Evolutionary conservation across 331 rosid genomes (phyloP), one percentile per base, ranked within the genome.

Genomic region (Malus hybrid): DNA sequence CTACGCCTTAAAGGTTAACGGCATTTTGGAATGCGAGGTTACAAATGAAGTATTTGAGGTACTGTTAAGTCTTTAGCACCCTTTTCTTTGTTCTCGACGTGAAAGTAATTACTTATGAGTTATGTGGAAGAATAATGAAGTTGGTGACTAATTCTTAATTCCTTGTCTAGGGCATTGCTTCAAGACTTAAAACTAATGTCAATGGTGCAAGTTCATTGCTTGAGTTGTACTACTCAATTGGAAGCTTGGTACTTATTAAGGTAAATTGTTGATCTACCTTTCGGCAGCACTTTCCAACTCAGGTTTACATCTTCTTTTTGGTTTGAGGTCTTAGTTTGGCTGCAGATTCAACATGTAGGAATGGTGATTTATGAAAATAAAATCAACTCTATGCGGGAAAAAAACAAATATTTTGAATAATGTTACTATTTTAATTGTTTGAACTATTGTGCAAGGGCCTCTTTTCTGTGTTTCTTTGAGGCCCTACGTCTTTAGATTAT

Each of bases 171-270:
- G 83, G 80, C 78, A 31, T 89, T 79, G 82, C 90, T 60, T 83
- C 86, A 24, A 83, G 83, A 54, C 88, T 95, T 79, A 82, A 85
- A 82, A 80, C 92, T 78, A 70, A 57, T n/a, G 80, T 87, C 69
- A 81, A 79, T 65, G 89, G 89, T 76, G 93, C 93, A 34, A 87
- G 84, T 69, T 85, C 86, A 12, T 84, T 95, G 93, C 89, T 79
- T 10, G 97, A 92, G 61, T 80, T 87, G 68, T 92, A 92, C 83
- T 84, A 88, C 79, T 90, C 97, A 50, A 57, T 92, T 0, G 93
- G 93, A 82, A 80, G 91, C 80, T 84, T 95, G 86, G 88, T 80
- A 78, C 97, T 88, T 78, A 76, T 88, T 54, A 90, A 89, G 99
- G 99, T 92, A 85, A 76, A 20, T 63, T 71, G 19, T 36, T 33